These are phyloP conservation scores for Cymbopogon citratus DNA, from an alignment of 176 grass and related monocot species.

Conservation along the genomic window DNA sequence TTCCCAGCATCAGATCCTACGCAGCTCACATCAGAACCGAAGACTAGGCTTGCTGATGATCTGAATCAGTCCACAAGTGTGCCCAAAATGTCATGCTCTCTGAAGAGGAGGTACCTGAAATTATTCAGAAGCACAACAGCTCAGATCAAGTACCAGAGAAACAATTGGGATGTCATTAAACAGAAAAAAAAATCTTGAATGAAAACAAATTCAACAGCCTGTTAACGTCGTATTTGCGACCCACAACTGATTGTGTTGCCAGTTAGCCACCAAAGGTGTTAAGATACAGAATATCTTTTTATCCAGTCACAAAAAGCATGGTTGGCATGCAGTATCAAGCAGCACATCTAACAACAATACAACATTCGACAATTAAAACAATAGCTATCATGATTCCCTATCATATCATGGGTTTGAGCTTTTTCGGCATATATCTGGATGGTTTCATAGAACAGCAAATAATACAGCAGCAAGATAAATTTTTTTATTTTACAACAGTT, in stretches of 20 bases:
- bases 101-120: slow-evolving; percentile 58
- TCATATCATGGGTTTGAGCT: neutral
- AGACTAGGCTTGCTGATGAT: neutral
- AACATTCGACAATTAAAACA: neutral
- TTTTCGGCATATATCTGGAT: neutral
- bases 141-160: neutral
- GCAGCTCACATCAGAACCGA: neutral
- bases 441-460: neutral
- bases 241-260: neutral
- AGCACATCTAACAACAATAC: neutral
- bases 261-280: neutral
- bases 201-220: neutral
- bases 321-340: neutral
- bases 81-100: slow-evolving; percentile 57
- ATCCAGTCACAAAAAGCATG: neutral
- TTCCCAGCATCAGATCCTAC: neutral
- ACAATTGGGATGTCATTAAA: neutral
- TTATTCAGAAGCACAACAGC: neutral
- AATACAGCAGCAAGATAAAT: neutral
- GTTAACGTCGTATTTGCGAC: neutral
- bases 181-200: neutral
- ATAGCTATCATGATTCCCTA: neutral
- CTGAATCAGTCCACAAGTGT: slow-evolving; percentile 46
- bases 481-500: neutral
- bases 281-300: neutral